phyloP scores from a whole-genome alignment of 768 basidiomycete species.

The Lepiota subincarnata region DNA sequence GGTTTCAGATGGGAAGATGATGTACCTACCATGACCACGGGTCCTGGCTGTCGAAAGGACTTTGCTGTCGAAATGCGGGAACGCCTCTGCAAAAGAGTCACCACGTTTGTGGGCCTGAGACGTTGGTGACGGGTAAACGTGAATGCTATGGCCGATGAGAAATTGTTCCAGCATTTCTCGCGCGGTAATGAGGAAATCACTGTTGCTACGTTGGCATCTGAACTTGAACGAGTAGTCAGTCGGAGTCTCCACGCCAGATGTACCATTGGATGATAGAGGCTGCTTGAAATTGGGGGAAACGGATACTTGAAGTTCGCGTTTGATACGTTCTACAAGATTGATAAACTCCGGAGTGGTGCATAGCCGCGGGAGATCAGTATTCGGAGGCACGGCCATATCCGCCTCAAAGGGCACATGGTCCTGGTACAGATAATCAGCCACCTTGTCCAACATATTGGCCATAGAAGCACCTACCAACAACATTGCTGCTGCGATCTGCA shows the following conservation, averaged over 20 bases:
- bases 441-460: not conserved
- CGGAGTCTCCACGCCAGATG: slow-evolving; percentile 46
- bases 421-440: slow-evolving; percentile 32
- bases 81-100: slow-evolving; percentile 92
- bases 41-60: slow-evolving; percentile 76
- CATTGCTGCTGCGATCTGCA: slow-evolving; percentile 96
- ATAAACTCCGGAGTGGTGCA: slow-evolving; percentile 78
- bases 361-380: slow-evolving; percentile 71
- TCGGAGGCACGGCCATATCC: slow-evolving; percentile 87
- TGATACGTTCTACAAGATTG: slow-evolving; percentile 84
- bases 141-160: slow-evolving; percentile 77
- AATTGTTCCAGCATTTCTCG: slow-evolving; percentile 93
- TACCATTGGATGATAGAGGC: slow-evolving; percentile 40
- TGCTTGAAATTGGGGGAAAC: slow-evolving; percentile 78
- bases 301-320: slow-evolving; percentile 90
- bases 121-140: slow-evolving; percentile 75
- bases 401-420: slow-evolving; percentile 97
- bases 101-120: slow-evolving; percentile 80
- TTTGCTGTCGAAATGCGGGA: slow-evolving; percentile 96
- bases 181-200: slow-evolving; percentile 86
- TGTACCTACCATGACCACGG: slow-evolving; percentile 50
- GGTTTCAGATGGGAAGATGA: slow-evolving; percentile 5
- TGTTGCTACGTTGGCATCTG: slow-evolving; percentile 91
- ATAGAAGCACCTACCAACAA: slow-evolving; percentile 59
- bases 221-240: slow-evolving; percentile 92